Conservation (phyloP, 495 filamentous ascomycete genomes). For the Hypomontagnella monticulosa region DNA sequence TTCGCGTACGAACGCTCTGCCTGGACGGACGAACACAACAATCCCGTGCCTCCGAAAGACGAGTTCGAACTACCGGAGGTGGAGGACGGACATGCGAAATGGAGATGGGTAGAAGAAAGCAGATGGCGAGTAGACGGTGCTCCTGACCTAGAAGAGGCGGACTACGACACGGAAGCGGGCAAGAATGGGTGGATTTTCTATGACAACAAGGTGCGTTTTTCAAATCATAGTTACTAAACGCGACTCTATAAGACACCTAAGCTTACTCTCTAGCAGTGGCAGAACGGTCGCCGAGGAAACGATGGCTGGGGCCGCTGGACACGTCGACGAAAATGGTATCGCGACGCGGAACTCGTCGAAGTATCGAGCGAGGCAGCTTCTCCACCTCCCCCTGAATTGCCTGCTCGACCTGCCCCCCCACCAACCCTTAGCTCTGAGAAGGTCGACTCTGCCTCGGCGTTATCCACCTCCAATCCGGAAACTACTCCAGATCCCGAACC, state of each 20-base stretch:
- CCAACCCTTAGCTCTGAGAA: constrained; percentile 23
- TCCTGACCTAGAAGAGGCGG: constrained; percentile 58
- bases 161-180: constrained; percentile 65
- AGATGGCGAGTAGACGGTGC: constrained; percentile 90
- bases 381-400: constrained; percentile 35
- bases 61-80: constrained; percentile 89
- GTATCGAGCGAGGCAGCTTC: constrained; percentile 53
- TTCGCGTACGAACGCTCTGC: constrained; percentile 87
- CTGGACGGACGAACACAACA: constrained; percentile 97
- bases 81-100: constrained; percentile 75
- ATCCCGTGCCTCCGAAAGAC: constrained; percentile 77
- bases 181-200: constrained; percentile 94
- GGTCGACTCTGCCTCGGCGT: background rate
- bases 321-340: constrained; percentile 91
- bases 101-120: constrained; percentile 87
- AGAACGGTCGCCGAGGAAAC: constrained; percentile 84
- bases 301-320: constrained; percentile 98
- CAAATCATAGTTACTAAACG: background rate
- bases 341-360: constrained; percentile 95
- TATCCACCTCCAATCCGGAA: constrained; percentile 30
- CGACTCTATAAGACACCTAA: constrained; percentile 3
- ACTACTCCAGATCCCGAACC: constrained; percentile 8
- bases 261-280: constrained; percentile 70
- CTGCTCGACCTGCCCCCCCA: constrained; percentile 25
- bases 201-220: constrained; percentile 90